Base-by-base conservation (phyloP, 1,284 basidiomycete species). In the Tilletiopsis washingtonensis region DNA sequence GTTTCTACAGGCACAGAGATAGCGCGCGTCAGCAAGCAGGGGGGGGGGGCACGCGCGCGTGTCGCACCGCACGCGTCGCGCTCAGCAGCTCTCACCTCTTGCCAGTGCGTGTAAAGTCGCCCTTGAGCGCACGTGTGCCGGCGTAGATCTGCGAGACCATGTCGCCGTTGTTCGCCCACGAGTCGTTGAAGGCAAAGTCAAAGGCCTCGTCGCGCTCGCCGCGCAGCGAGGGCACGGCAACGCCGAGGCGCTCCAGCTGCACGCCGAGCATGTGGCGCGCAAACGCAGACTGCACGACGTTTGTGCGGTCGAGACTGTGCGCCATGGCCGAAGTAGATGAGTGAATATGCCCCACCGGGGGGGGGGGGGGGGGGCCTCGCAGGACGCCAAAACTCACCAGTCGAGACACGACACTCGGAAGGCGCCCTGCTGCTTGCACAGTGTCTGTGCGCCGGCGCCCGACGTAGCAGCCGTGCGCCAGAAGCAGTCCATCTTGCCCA, bases 401-500 rank as follows among this genome's bases (percentile, higher is more conserved):
- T 97, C 91, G 51, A 96, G 91, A 69, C 91, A 97, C 67, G 91
- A 91, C 19, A 84, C 79, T 17, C 91, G 81, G 74, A 86, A 91
- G 1, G 85, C 82, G 1, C 88, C 88, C 43, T 82, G 82, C 73
- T 96, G 91, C 58, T 82, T 81, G 91, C 79, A 7, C 84, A 77
- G 19, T 41, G 40, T 14, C 37, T 45, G 14, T 26, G 47, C 32
- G 29, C 39, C 5, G n/a, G 23, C 9, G 12, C 12, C 7, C 34
- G 25, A 17, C 21, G 34, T 38, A 15, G 26, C 29, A 26, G 27
- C 38, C 14, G 15, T n/a, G 20, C 44, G 25, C 40, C 46, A 47
- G 27, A 52, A 50, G 45, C 24, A 56, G 20, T 44, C 45, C 46
- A 39, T 90, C 85, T 45, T 78, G 70, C 56, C 84, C 83, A 66